Base-by-base conservation (phyloP, 257 asterid genomes). In the Scutellaria barbata region DNA sequence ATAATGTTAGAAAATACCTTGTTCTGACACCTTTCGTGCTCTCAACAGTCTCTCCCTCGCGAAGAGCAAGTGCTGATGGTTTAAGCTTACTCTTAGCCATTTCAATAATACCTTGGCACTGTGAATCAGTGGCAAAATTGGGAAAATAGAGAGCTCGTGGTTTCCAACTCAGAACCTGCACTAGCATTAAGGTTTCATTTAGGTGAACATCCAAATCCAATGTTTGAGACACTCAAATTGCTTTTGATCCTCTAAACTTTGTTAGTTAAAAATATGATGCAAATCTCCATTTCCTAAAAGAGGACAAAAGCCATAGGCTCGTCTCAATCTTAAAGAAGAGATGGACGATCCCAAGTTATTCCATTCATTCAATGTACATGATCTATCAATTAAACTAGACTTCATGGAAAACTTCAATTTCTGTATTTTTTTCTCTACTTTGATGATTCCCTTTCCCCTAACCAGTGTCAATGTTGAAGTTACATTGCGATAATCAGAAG, bases 61-160 rank as follows among this genome's bases (percentile, higher is more conserved):
- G 90, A 58, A 92, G 77, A 69, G 95, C 96, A 68, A 92, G 85
- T 39, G 77, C 16, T 9, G 98, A 92, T 35, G 98, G 97, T 54
- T 58, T 80, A 46, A 92, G 89, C 50, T 79, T 79, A 9, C 67
- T 55, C 86, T 81, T 87, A 3, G 96, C 92, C 82, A 65, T 76
- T 65, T 78, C 54, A 43, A 92, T 80, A 47, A 92, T 76, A 51
- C 71, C 69, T 77, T 88, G 79, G 72, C 98, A 92, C 81, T 90
- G 95, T 69, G 90, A 83, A 11, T 70, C 85, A 43, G 91, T 83
- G 16, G 94, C 98, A 74, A 92, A 92, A 74, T 88, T 81, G 22
- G 96, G 93, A 71, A 81, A 92, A 79, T 90, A 85, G 13, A 90
- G 14, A 37, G 93, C 91, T 16, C 97, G 87, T n/a, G 98, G 98